A percentile compares a stretch with the other conserved stretches of the same genome.
Evolutionary conservation across 441 rosid species (phyloP).

Genomic region (Biscutella auriculata): DNA sequence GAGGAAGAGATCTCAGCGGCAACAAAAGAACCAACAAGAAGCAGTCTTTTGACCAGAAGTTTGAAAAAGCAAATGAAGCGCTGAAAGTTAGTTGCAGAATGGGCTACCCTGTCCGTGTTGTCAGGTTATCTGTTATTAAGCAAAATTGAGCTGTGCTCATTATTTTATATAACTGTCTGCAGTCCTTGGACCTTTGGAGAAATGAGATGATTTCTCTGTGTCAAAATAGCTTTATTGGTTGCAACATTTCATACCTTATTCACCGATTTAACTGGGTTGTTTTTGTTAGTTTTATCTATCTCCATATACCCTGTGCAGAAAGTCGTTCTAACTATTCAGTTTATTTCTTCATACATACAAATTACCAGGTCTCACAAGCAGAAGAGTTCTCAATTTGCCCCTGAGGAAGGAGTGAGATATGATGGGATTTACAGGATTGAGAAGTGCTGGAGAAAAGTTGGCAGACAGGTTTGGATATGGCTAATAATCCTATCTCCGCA

Average conservation of each 20-base stretch:
- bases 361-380: constrained; percentile 72
- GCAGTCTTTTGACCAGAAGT: constrained; percentile 70
- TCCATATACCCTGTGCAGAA: not conserved
- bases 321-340: not conserved
- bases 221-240: not conserved
- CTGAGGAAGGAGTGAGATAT: constrained; percentile 59
- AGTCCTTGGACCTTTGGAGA: not conserved
- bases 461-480: constrained; percentile 36
- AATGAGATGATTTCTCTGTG: not conserved
- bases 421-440: constrained; percentile 80
- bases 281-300: not conserved
- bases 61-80: constrained; percentile 48
- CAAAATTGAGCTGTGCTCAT: not conserved
- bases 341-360: too few species aligned
- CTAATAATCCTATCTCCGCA: not conserved
- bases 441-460: constrained; percentile 64
- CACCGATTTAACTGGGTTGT: not conserved
- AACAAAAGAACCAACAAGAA: constrained; percentile 63
- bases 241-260: too few species aligned
- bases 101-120: constrained; percentile 83
- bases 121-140: constrained; percentile 36
- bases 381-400: constrained; percentile 68
- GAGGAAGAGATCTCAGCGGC: constrained; percentile 74
- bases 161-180: not conserved
- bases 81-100: constrained; percentile 56